Evolutionary conservation across 441 rosid genomes (phyloP), one percentile per base, ranked within the genome.

Genomic region (Populus hybrid): DNA sequence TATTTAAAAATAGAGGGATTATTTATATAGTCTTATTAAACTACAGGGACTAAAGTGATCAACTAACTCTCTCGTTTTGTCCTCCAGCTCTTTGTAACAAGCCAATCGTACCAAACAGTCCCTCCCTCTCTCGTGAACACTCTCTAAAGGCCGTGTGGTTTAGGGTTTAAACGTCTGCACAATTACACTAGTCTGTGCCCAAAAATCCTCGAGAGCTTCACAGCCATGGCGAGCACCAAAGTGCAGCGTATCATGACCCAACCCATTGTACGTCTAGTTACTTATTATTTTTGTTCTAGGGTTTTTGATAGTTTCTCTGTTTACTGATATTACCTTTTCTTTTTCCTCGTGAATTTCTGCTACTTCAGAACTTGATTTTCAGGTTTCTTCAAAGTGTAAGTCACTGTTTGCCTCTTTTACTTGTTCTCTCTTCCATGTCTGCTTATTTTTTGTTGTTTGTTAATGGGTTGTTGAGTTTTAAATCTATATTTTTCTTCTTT

Each of bases 231-330:
- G 87, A 91, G 92, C 82, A 89, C 96, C 50, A 93, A 93, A 85
- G 97, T 93, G 38, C 96, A 91, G 84, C 84, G 97, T 86, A 94
- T 94, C 72, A 92, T 94, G 97, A 94, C 96, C 75, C 97, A 94
- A 69, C 98, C 98, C 78, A 92, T 94, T 70, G 98, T 91, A 84
- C 23, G 78, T 69, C 67, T 18, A 12, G 12, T 59, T 79, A 21
- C 35, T 23, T 42, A 23, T 10, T 59, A 2, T 16, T 20, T 34
- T 28, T 26, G 21, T 2, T 82, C 38, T 23, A 5, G 8, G 34
- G 20, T 77, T 30, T 32, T 9, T 34, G 5, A 38, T 71, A 34
- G 20, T 63, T 16, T 7, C 67, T 64, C 53, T 9, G 3, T 75
- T n/a, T 53, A 21, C 65, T 87, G 24, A 65, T 77, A 67, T 67